Conservation (phyloP, 164 flowering plant genomes). For the Buxus sempervirens region DNA sequence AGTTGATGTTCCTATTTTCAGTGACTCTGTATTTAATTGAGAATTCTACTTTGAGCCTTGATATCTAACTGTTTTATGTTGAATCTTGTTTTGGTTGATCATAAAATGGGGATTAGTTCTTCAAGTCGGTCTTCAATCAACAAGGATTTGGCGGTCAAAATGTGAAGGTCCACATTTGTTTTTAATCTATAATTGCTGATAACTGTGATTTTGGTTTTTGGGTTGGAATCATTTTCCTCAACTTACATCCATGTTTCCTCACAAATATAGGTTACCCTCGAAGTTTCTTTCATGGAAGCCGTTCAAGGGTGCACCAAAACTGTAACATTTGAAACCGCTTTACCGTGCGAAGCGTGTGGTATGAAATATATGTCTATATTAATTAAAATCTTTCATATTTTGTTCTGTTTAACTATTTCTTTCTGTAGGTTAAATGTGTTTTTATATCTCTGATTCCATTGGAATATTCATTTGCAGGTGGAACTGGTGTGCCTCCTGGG, state of each 20-base stretch:
- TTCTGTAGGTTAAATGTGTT: background rate
- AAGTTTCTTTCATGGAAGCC: constrained; percentile 97
- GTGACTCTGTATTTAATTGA: background rate
- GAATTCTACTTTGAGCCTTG: background rate
- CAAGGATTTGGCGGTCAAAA: constrained; percentile 55
- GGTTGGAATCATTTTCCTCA: background rate
- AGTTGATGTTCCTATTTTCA: background rate
- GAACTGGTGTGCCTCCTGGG: constrained; percentile 97
- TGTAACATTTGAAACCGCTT: constrained; percentile 55
- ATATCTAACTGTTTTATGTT: constrained; percentile 9
- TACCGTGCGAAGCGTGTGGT: constrained; percentile 88
- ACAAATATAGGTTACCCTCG: constrained; percentile 49
- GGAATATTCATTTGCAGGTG: constrained; percentile 50
- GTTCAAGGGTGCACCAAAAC: constrained; percentile 90
- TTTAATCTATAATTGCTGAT: background rate
- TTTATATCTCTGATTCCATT: constrained; percentile 1
- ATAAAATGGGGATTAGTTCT: constrained; percentile 32
- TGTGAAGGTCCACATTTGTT: constrained; percentile 46
- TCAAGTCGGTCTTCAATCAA: constrained; percentile 34
- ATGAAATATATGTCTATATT: constrained; percentile 6
- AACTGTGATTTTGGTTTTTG: background rate
- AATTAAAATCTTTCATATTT: background rate
- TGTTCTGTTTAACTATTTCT: background rate
- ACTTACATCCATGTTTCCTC: background rate
- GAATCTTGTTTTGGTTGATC: constrained; percentile 7